Evolutionary conservation across 805 yeast genomes (phyloP), one percentile per base, ranked within the genome.

Genomic region (Huiozyma sinensis): DNA sequence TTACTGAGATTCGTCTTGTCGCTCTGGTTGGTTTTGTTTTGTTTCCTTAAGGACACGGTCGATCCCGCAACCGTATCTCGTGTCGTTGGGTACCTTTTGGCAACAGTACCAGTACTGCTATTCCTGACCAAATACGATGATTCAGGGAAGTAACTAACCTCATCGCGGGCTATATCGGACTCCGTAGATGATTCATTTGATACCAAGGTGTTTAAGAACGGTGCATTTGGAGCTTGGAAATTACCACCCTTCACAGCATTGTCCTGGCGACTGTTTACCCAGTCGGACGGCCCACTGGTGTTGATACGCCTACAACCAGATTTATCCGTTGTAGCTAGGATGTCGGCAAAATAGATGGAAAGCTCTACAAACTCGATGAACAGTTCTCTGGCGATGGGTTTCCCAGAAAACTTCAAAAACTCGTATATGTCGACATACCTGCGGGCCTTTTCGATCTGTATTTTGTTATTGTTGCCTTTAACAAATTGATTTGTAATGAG

Each of bases 381-480:
- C 36, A 81, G 81, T 4, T 64, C 67, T 49, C 80, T 78, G 1
- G 72, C 61, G 12, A 86, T 75, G 12, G 76, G 69, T 13, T 67
- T 60, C 2, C 84, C 83, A 6, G 90, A 75, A 60, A 78, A 88
- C 47, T 86, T 67, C 33, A 81, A 68, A 41, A 67, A 65, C 51
- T 88, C 95, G 63, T 86, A 88, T 10, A 75, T 59, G 4, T 65
- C 66, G 4, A 78, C 64, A 47, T 73, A 74, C 33, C 65, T 57
- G 31, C 52, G 49, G 13, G 49, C 61, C 39, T 47, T 60, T 17
- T 47, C 44, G 3, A 48, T 27, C 36, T 49, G 49, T 8, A 30
- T 24, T 5, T 33, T 33, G 33, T 45, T 43, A 5, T 42, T 44
- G 29, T 49, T 47, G 27, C 44, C 50, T 3, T 43, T 35, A 39